Conservation (phyloP, 176 grass and related monocot genomes). For the Areca catechu region DNA sequence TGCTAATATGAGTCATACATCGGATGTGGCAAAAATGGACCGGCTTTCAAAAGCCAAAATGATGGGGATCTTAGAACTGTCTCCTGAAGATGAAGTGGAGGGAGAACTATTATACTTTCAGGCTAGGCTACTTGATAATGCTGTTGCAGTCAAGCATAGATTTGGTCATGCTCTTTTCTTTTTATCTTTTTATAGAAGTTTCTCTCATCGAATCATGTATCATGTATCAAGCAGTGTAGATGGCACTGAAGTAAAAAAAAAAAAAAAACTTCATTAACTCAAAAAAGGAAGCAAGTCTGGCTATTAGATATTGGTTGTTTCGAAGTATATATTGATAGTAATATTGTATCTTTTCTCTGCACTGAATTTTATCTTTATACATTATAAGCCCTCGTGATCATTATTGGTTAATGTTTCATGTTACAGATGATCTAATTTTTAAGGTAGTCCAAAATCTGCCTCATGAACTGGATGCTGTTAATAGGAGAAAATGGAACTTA, state of each 20-base stretch:
- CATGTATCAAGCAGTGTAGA: background rate
- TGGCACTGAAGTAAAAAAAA: no score
- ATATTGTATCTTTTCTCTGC: no score
- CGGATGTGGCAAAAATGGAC: conserved; percentile 28
- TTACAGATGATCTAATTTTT: conserved; percentile 61
- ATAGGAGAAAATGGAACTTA: conserved; percentile 82
- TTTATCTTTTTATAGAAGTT: conserved; percentile 12
- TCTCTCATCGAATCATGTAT: conserved; percentile 9
- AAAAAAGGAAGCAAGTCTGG: no score
- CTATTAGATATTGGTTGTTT: no score
- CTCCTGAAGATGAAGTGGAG: conserved; percentile 94
- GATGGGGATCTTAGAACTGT: conserved; percentile 52
- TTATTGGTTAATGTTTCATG: background rate
- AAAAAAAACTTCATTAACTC: no score
- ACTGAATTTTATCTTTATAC: no score
- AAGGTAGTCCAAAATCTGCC: conserved; percentile 73
- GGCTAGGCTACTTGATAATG: conserved; percentile 76
- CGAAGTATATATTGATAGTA: no score
- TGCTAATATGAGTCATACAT: conserved; percentile 13
- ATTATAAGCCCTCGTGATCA: no score
- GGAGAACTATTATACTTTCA: conserved; percentile 86
- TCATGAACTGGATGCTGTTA: conserved; percentile 50
- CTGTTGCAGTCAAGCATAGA: conserved; percentile 50
- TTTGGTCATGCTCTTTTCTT: conserved; percentile 36
- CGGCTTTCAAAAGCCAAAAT: conserved; percentile 46